A percentile compares a stretch with the other conserved stretches of the same genome.
Conservation (phyloP, 306 rosid genomes). For the Cicer judaicum region DNA sequence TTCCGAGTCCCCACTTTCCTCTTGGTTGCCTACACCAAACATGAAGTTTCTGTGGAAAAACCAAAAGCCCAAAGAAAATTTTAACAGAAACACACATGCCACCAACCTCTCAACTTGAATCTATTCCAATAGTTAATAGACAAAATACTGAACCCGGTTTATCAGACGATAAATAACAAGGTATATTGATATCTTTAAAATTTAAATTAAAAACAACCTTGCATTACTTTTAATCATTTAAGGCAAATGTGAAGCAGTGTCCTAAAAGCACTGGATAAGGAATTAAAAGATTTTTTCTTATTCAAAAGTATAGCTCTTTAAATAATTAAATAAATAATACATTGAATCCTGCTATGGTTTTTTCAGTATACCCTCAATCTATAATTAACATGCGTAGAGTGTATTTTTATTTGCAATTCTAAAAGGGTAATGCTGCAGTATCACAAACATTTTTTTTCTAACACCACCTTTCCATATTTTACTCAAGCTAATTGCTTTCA, state of each 20-base stretch:
- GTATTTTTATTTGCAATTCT: background rate
- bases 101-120: slow-evolving; percentile 31
- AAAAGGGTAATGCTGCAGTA: slow-evolving; percentile 18
- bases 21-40: slow-evolving; percentile 85
- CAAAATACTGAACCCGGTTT: background rate
- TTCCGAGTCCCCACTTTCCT: slow-evolving; percentile 83
- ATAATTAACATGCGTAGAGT: background rate
- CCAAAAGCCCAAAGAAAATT: slow-evolving; percentile 42
- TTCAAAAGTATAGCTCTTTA: background rate
- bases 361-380: slow-evolving; percentile 2
- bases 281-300: background rate
- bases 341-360: background rate
- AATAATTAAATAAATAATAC: background rate
- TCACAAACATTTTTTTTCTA: slow-evolving; percentile 20
- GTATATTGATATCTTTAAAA: slow-evolving; percentile 1
- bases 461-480: slow-evolving; percentile 19
- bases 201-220: slow-evolving; percentile 29
- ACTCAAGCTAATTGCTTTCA: slow-evolving; percentile 27
- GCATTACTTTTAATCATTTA: slow-evolving; percentile 7
- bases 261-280: background rate
- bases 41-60: slow-evolving; percentile 75
- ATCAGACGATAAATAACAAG: slow-evolving; percentile 26
- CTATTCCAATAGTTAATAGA: slow-evolving; percentile 14
- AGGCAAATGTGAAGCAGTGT: background rate
- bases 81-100: slow-evolving; percentile 30